Percentiles rank a stretch among this genome's conserved stretches.
Evolutionary conservation across 2,329 filamentous ascomycete genomes (phyloP).

Genomic region (Claviceps monticola): DNA sequence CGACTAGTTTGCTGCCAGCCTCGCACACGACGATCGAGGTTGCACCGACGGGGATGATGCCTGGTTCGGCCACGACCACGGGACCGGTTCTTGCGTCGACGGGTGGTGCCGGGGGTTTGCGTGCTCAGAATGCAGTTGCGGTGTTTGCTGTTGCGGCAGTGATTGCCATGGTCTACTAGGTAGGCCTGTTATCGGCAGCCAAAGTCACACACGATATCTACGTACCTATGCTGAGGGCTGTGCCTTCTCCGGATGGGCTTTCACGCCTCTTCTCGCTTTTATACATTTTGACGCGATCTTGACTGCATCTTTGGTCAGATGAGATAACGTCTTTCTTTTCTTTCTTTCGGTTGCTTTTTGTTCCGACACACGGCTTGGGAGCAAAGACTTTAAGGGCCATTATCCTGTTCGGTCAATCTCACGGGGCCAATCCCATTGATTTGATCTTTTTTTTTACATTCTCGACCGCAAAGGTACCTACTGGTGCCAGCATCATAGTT

Average conservation of each 20-base stretch:
- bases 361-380: no score
- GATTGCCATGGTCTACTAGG: conserved; percentile 23
- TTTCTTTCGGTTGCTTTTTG: no score
- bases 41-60: conserved; percentile 9
- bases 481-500: no score
- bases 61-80: conserved; percentile 8
- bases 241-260: background rate
- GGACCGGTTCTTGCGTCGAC: conserved; percentile 12
- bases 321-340: no score
- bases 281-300: no score
- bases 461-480: no score
- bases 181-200: background rate
- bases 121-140: conserved; percentile 26
- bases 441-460: no score
- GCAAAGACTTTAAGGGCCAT: no score
- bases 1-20: background rate
- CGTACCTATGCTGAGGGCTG: background rate
- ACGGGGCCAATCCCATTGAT: no score
- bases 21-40: conserved; percentile 13
- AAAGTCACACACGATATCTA: background rate
- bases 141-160: conserved; percentile 26
- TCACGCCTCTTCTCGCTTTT: background rate
- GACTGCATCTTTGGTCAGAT: no score
- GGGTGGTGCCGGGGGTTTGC: conserved; percentile 20
- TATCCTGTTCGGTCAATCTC: no score